Base-by-base conservation (phyloP, 1,139 yeast species). In the Nakaseomyces bracarensis region DNA sequence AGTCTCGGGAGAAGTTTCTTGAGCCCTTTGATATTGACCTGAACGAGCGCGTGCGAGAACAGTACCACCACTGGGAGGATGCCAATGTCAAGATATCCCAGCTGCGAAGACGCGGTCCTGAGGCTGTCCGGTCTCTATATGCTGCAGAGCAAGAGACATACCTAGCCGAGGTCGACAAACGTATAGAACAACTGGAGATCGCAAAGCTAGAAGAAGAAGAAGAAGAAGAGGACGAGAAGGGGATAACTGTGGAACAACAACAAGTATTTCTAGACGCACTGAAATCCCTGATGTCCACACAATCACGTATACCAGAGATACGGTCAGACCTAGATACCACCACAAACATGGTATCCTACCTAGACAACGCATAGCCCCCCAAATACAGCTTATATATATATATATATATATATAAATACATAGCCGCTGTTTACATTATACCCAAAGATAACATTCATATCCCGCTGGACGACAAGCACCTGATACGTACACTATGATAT, bases 1-100 rank as follows among this genome's bases (percentile, higher is more conserved):
- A 45, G 20, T 48, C 54, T 18, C 54, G 49, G 30, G 50, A 51
- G 22, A 44, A 49, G 41, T 70, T 66, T 47, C 69, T 74, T 13
- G 86, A 78, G 53, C 82, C 84, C 0, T 79, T 79, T 58, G 84
- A 81, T 55, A 62, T 72, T 35, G 74, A 70, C 9, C 57, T 79
- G 45, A 78, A 79, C 54, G 74, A 72, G 44, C 58, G 67, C 42
- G 69, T 81, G 26, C 64, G 85, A 39, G 67, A 68, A 39, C 54
- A 74, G 30, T 70, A 79, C 47, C 69, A 69, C 40, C 68, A 69
- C 37, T 77, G 80, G 45, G 87, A 81, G 49, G 70, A 68, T 38
- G 75, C 74, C 47, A 74, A 82, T 0, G 69, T 74, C 1, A 69
- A 66, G 42, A 70, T 77, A 21, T 71, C 83, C 0, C 62, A 64